A percentile compares a stretch with the other conserved stretches of the same genome.
Evolutionary conservation across 352 stramenopile genomes (phyloP).

Genomic region (Phytophthora foliorum): DNA sequence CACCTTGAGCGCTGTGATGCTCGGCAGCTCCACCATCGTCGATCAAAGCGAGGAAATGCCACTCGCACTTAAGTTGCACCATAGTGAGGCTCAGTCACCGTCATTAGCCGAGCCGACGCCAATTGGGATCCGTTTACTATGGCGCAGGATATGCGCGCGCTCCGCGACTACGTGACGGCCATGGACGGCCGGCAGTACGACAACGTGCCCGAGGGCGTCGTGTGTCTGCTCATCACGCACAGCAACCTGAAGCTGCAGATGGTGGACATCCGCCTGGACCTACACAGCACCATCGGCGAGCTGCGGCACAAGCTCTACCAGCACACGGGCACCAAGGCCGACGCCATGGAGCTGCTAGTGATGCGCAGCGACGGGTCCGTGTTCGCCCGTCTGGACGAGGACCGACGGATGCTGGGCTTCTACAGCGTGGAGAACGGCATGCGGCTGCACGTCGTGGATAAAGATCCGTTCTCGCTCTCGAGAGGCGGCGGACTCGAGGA

Average conservation of each 20-base stretch:
- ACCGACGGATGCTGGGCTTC: slow-evolving; percentile 91
- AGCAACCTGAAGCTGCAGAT: slow-evolving; percentile 97
- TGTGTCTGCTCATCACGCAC: slow-evolving; percentile 97
- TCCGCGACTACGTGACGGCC: slow-evolving; percentile 86
- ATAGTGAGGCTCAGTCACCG: not conserved
- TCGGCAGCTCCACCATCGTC: slow-evolving; percentile 43
- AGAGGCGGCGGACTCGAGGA: slow-evolving; percentile 97
- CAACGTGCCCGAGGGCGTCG: slow-evolving; percentile 85
- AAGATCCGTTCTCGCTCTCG: slow-evolving; percentile 97
- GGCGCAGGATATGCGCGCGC: slow-evolving; percentile 73
- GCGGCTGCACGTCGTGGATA: slow-evolving; percentile 96
- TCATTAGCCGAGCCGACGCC: slow-evolving; percentile 6
- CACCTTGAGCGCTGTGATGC: slow-evolving; percentile 64
- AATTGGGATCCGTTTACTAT: slow-evolving; percentile 54
- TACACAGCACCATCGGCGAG: slow-evolving; percentile 91
- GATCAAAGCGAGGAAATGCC: not conserved
- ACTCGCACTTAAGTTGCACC: slow-evolving; percentile 39
- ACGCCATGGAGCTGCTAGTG: slow-evolving; percentile 88
- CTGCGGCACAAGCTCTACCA: slow-evolving; percentile 95
- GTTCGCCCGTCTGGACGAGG: slow-evolving; percentile 70
- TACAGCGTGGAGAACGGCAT: slow-evolving; percentile 93
- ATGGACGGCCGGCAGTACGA: slow-evolving; percentile 91
- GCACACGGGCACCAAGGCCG: slow-evolving; percentile 95
- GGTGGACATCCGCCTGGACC: slow-evolving; percentile 97
- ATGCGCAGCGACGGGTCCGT: slow-evolving; percentile 63